Evolutionary conservation across 345 rosid genomes (phyloP).

Genomic region (Eutrema heterophyllum): DNA sequence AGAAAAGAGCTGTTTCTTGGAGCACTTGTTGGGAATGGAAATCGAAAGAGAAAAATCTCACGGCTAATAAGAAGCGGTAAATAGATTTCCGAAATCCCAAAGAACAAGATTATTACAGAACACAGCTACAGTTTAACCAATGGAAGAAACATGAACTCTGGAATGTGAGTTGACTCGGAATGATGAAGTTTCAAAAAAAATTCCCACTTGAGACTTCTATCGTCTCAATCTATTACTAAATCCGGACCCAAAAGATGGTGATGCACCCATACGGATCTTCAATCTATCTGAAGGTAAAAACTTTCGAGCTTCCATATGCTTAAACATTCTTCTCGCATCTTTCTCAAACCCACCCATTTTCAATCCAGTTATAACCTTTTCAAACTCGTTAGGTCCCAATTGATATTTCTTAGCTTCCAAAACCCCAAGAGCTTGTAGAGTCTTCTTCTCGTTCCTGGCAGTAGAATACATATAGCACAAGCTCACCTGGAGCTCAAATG

Average conservation of each 20-base stretch:
- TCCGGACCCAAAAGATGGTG: constrained; percentile 25
- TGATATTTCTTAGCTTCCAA: constrained; percentile 49
- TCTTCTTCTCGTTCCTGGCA: constrained; percentile 64
- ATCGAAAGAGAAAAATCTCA: not conserved
- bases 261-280: constrained; percentile 29
- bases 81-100: not conserved
- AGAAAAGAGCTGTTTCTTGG: not conserved
- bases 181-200: constrained; percentile 2
- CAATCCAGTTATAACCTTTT: constrained; percentile 56
- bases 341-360: constrained; percentile 53
- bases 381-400: constrained; percentile 50
- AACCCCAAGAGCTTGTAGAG: constrained; percentile 69
- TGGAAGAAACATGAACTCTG: constrained; percentile 1
- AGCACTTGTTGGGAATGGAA: not conserved
- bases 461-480: constrained; percentile 77
- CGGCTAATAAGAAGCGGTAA: not conserved
- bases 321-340: constrained; percentile 54
- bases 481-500: constrained; percentile 59
- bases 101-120: constrained; percentile 22
- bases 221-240: constrained; percentile 9
- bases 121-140: constrained; percentile 12
- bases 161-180: not conserved
- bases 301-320: constrained; percentile 56
- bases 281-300: constrained; percentile 38
- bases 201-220: not conserved